These are phyloP conservation scores for Boechera retrofracta DNA, from an alignment of 345 rosid genomes.

Conservation along the genomic window DNA sequence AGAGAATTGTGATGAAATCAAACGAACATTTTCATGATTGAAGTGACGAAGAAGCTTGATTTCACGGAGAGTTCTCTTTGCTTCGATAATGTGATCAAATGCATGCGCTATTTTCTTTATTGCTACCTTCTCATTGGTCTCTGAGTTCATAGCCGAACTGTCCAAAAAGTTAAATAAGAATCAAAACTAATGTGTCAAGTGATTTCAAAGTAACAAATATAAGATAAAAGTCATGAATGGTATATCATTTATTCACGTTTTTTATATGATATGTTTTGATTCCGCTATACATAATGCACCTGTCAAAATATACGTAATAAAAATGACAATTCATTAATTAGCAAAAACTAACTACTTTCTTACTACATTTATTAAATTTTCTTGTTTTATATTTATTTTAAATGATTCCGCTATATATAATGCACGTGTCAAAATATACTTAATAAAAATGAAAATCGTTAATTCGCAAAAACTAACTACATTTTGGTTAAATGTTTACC, in stretches of 20 bases:
- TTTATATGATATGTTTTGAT: background rate
- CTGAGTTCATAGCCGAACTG: conserved; percentile 76
- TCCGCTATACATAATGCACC: background rate
- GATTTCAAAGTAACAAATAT: background rate
- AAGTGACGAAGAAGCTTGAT: conserved; percentile 96
- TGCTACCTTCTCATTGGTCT: conserved; percentile 81
- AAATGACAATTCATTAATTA: too few species aligned
- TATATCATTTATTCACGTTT: background rate
- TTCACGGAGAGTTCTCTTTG: conserved; percentile 96
- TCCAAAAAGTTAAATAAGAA: background rate
- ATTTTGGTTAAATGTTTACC: background rate
- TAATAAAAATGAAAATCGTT: too few species aligned
- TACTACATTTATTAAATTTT: background rate
- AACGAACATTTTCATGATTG: conserved; percentile 93
- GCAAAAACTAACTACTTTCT: too few species aligned
- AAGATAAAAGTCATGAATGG: background rate
- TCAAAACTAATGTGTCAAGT: background rate
- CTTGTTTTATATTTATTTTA: too few species aligned
- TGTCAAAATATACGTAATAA: background rate
- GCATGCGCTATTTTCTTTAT: conserved; percentile 88
- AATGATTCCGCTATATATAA: background rate
- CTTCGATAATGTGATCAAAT: conserved; percentile 76
- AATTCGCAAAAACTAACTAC: too few species aligned
- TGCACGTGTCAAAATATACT: background rate
- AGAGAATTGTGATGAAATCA: conserved; percentile 26